phyloP scores from a whole-genome alignment of 2,329 filamentous ascomycete genomes.

The Colletotrichum spinosum region DNA sequence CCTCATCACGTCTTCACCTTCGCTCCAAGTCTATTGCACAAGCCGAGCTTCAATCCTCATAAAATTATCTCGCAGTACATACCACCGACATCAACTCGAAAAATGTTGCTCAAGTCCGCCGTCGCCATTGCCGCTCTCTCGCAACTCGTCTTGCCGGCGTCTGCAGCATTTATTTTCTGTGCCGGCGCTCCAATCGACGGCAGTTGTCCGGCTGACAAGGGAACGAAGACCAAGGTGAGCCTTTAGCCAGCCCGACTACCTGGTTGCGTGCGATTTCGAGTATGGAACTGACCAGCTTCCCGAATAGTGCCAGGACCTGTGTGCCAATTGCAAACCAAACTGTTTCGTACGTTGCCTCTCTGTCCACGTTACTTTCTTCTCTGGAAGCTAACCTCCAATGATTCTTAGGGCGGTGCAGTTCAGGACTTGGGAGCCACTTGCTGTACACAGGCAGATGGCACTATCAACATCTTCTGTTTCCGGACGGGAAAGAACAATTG shows the following conservation, averaged over 20 bases:
- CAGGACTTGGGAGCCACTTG: constrained; percentile 7
- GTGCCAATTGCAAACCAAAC: constrained; percentile 5
- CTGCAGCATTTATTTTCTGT: constrained; percentile 4
- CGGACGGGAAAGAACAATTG: constrained; percentile 9
- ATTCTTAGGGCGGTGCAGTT: background rate
- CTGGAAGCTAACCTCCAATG: too few species aligned
- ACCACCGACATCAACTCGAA: background rate
- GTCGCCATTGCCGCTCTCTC: constrained; percentile 4
- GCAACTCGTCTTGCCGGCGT: background rate
- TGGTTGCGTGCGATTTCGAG: background rate
- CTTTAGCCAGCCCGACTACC: background rate
- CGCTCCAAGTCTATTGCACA: too few species aligned
- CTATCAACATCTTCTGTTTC: constrained; percentile 15
- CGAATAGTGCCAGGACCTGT: background rate
- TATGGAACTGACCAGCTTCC: background rate
- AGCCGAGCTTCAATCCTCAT: too few species aligned
- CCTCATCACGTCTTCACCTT: too few species aligned
- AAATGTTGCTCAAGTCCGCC: background rate
- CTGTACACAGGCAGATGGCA: constrained; percentile 8
- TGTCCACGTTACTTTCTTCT: too few species aligned
- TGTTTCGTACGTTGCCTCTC: background rate
- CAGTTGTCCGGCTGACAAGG: constrained; percentile 12
- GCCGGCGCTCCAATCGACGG: constrained; percentile 10
- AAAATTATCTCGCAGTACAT: background rate
- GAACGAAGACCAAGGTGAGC: background rate